Conservation (phyloP, 352 stramenopile species). For the Phytophthora palmivora region DNA sequence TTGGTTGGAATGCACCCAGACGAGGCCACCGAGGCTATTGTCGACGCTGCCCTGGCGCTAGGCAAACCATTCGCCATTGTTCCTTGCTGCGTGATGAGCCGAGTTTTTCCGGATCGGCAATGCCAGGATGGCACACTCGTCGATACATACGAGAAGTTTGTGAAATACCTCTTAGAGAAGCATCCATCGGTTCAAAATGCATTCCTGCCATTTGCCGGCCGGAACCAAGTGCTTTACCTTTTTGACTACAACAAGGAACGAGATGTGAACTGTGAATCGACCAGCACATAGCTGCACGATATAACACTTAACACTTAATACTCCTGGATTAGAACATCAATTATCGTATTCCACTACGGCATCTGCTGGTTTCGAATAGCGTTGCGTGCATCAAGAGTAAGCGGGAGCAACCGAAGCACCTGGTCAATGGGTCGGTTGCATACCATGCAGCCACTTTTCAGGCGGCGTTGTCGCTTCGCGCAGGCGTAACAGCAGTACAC, state of each 20-base stretch:
- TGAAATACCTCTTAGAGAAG: conserved; percentile 86
- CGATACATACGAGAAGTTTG: conserved; percentile 83
- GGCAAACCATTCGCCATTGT: conserved; percentile 95
- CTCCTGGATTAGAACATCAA: background rate
- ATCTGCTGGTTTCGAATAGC: conserved; percentile 50
- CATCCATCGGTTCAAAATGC: conserved; percentile 61
- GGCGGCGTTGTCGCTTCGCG: conserved; percentile 65
- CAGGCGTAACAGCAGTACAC: conserved; percentile 86
- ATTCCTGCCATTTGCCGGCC: conserved; percentile 83
- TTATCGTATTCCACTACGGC: conserved; percentile 2
- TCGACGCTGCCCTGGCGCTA: conserved; percentile 90
- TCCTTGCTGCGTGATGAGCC: conserved; percentile 97
- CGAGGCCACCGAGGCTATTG: conserved; percentile 96
- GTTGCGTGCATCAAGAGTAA: conserved; percentile 59
- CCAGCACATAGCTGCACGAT: conserved; percentile 5
- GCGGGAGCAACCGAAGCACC: conserved; percentile 74
- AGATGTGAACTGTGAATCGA: conserved; percentile 2
- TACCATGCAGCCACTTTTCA: conserved; percentile 68
- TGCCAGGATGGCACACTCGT: conserved; percentile 69
- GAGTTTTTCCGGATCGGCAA: conserved; percentile 85
- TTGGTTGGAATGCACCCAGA: conserved; percentile 96
- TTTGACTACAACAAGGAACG: conserved; percentile 54
- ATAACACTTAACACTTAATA: conserved; percentile 6
- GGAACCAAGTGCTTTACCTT: conserved; percentile 88
- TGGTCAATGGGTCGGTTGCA: conserved; percentile 83